Evolutionary conservation across 2,329 filamentous ascomycete species (phyloP), one percentile per base, ranked within the genome.

Genomic region (Scorias spongiosa): DNA sequence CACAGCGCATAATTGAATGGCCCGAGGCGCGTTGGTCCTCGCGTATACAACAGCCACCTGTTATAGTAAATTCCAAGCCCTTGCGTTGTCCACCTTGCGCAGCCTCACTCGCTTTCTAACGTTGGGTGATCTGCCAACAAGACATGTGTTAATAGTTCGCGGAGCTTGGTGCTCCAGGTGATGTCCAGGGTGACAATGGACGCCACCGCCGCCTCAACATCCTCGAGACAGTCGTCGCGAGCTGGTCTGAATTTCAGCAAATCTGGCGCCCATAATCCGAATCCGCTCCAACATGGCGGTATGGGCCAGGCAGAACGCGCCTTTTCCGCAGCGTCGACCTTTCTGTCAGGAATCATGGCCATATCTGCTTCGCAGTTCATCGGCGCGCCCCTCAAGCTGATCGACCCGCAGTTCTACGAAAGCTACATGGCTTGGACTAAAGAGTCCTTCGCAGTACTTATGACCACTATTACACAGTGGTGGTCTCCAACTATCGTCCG

Each of bases 401-500:
- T 86, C 55, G 81, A 86, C 59, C 76, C 76, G 46, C 79, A 85
- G 39, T 75, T 83, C 57, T 93, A 85, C 67, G 83, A 93, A 63
- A 75, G 80, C 49, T 93, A 86, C 65, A 93, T 93, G 76, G 78
- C 84, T 36, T 74, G 86, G 61, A 91, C 85, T 10, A 93, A 93
- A 63, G 77, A 84, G 57, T 84, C 76, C 1, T 93, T 93, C 60
- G 84, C 82, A 32, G 72, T 93, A 12, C 66, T 86, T 39, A 78
- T 81, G 49, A 87, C 81, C 15, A 81, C 80, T 39, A 78, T 89
- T 68, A 93, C 84, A 11, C 78, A 89, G 56, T 84, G 84, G 70
- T 93, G 84, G 81, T 81, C 82, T n/a, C 84, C 85, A 2, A 91
- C 84, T 0, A 74, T 78, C 4, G 80, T 93, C 44, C 74, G 84